A percentile compares a stretch with the other conserved stretches of the same genome.
phyloP scores from a whole-genome alignment of 805 yeast genomes.

The Ogataea zsoltii region DNA sequence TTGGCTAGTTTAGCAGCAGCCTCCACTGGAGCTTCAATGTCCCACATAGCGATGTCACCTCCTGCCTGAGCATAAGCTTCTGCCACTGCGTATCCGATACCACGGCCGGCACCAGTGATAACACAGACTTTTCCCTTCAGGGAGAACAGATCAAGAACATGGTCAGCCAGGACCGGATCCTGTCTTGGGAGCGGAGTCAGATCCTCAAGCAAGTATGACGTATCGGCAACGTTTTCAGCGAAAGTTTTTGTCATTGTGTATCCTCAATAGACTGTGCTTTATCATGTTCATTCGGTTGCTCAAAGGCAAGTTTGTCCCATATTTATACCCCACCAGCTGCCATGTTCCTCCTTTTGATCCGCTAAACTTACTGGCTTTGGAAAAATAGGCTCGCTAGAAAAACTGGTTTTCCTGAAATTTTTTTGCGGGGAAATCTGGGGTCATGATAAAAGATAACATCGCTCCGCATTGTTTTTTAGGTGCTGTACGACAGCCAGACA shows the following conservation, averaged over 20 bases:
- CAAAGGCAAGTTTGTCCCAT: not conserved
- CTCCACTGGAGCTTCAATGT: conserved; percentile 37
- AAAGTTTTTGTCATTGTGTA: conserved; percentile 19
- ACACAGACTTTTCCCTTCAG: conserved; percentile 44
- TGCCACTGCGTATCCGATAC: conserved; percentile 43
- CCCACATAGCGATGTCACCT: conserved; percentile 45
- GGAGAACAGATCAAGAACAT: conserved; percentile 44
- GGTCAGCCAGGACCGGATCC: conserved; percentile 54
- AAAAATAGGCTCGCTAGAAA: conserved; percentile 3
- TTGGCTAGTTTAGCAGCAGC: conserved; percentile 41
- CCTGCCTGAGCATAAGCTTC: conserved; percentile 47
- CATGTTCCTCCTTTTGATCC: not conserved
- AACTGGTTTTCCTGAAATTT: not conserved
- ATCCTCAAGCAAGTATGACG: conserved; percentile 22
- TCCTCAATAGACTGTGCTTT: not conserved
- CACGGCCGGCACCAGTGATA: conserved; percentile 44
- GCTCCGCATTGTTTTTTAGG: not conserved
- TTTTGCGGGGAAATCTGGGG: conserved; percentile 6
- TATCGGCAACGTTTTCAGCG: conserved; percentile 21
- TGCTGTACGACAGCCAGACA: not conserved
- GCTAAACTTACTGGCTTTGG: not conserved
- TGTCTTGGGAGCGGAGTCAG: conserved; percentile 45
- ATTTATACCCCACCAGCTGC: not conserved
- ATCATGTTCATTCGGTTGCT: not conserved
- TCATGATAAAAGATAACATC: not conserved